Evolutionary conservation across 1,284 basidiomycete genomes (phyloP).

Genomic region (Rhodotorula mucilaginosa): DNA sequence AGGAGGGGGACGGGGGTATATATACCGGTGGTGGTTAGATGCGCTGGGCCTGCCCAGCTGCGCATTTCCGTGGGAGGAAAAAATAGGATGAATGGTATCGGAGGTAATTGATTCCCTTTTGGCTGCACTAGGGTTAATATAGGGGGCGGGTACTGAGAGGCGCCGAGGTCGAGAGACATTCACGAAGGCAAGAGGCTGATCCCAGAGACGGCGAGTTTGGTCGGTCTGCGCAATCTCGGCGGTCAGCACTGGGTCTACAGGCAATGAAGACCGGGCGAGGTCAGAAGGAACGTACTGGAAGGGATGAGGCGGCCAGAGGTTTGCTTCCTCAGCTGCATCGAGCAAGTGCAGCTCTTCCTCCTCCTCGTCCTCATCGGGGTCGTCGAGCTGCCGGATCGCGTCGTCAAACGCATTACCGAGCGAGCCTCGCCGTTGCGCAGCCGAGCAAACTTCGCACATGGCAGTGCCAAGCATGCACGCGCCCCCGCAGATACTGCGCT

Average conservation of each 20-base stretch:
- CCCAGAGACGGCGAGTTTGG: not conserved
- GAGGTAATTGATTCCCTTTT: no score
- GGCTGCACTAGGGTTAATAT: no score
- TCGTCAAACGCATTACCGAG: constrained; percentile 21
- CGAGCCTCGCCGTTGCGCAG: constrained; percentile 23
- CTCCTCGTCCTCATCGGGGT: constrained; percentile 25
- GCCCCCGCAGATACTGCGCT: constrained; percentile 31
- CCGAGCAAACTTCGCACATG: constrained; percentile 38
- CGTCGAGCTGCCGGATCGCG: constrained; percentile 9
- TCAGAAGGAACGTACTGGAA: constrained; percentile 27
- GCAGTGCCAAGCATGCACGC: constrained; percentile 36
- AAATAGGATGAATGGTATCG: no score
- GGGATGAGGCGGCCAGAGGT: constrained; percentile 39
- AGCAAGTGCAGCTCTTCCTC: constrained; percentile 27
- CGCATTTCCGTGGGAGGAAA: no score
- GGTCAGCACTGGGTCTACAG: not conserved
- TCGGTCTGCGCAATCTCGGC: not conserved
- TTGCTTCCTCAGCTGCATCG: constrained; percentile 23
- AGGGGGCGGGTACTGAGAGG: no score
- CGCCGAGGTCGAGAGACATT: no score
- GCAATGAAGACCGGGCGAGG: not conserved
- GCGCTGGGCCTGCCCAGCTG: no score
- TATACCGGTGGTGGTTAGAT: no score
- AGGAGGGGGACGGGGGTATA: no score
- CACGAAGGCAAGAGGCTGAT: no score